phyloP scores from a whole-genome alignment of 495 filamentous ascomycete genomes.

The Hypoxylon lienhwacheense region DNA sequence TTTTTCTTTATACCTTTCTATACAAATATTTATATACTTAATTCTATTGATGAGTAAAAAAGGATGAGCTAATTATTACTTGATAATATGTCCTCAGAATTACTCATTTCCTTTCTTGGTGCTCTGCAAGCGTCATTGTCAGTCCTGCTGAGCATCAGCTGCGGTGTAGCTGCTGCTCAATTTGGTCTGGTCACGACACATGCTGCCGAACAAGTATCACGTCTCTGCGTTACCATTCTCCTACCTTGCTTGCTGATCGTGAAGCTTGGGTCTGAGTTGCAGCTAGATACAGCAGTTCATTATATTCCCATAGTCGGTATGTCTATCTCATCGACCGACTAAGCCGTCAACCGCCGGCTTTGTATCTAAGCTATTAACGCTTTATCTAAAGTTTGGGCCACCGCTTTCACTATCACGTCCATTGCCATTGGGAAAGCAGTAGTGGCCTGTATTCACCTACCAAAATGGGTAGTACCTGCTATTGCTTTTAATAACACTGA shows the following conservation, averaged over 20 bases:
- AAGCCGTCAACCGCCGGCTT: background rate
- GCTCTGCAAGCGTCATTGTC: conserved; percentile 72
- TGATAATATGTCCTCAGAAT: conserved; percentile 16
- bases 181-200: conserved; percentile 58
- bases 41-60: too few species aligned
- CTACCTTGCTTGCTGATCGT: conserved; percentile 70
- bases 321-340: background rate
- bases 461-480: conserved; percentile 66
- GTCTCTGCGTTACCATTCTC: conserved; percentile 67
- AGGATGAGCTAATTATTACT: background rate
- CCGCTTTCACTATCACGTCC: conserved; percentile 58
- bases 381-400: conserved; percentile 55
- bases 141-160: conserved; percentile 68
- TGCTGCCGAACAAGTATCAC: conserved; percentile 64
- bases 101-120: conserved; percentile 61
- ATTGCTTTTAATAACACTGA: conserved; percentile 80
- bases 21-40: too few species aligned
- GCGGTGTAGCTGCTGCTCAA: conserved; percentile 62
- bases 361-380: background rate
- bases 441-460: conserved; percentile 55
- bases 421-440: conserved; percentile 53
- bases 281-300: conserved; percentile 53
- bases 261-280: conserved; percentile 68
- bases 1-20: too few species aligned
- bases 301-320: conserved; percentile 54